Base-by-base conservation (phyloP, 1,284 basidiomycete species). In the Sporisorium reilianum region DNA sequence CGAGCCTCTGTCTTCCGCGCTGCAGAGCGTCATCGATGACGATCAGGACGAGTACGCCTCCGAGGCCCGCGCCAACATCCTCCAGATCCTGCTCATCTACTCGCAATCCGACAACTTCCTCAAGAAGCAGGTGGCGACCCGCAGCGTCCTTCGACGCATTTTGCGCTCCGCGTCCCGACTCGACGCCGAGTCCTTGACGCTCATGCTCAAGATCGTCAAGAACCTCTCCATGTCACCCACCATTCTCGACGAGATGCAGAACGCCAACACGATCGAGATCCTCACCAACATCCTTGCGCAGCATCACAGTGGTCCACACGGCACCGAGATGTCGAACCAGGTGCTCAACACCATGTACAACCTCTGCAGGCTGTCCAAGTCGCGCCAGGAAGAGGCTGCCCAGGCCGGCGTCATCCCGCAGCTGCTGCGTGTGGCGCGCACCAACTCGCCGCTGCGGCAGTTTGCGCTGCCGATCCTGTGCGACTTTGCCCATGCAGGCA, bases 391-490 rank as follows among this genome's bases (percentile, higher is more conserved):
- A 86, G 96, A 98, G 85, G 95, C 96, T 5, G 95, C 95, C 0
- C 91, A 95, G 80, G 94, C 94, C 3, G 96, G 95, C 14, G 93
- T 97, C 67, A 91, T 99, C 28, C 94, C 96, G 1, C 90, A 93
- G 73, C 88, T 99, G 41, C 92, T 94, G 84, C 90, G 90, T 4
- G 91, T 97, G 50, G 93, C 95, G 64, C 89, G 91, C 80, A 92
- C 90, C 12, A 92, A 90, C 66, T 96, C 94, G 18, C 95, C 94
- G 0, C 88, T 98, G 75, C 95, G 94, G 85, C 95, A 98, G 82
- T 98, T 98, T 80, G 96, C 96, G 0, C 87, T 99, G 51, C 96
- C 96, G 0, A 95, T 98, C 74, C 88, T 99, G 9, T 98, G 96
- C 85, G 96, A 81, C 57, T 73, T 81, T 55, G 80, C 79, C 5